Percentiles rank a stretch among this genome's conserved stretches.
Conservation (phyloP, 495 filamentous ascomycete species). For the Aspergillus wentii region DNA sequence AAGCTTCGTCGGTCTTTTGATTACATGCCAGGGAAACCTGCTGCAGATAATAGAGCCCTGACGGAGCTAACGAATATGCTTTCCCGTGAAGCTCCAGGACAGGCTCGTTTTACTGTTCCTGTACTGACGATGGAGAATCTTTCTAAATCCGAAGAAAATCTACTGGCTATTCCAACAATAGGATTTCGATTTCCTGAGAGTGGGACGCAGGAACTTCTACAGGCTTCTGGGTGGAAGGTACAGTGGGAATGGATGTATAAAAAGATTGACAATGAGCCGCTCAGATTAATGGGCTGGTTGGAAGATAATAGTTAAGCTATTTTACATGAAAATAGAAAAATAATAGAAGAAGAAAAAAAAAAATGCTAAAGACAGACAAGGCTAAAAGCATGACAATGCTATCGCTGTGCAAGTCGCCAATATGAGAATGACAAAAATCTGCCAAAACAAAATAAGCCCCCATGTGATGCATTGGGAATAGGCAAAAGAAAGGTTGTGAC, state of each 20-base stretch:
- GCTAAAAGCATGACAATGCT: constrained; percentile 6
- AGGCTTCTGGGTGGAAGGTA: constrained; percentile 21
- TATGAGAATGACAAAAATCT: background rate
- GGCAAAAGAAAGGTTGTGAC: background rate
- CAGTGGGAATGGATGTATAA: constrained; percentile 44
- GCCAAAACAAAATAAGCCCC: too few relatives aligned
- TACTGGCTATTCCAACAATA: constrained; percentile 30
- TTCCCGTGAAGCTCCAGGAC: constrained; percentile 20
- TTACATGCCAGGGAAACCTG: too few relatives aligned
- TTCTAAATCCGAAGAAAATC: constrained; percentile 5
- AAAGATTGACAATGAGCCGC: constrained; percentile 31
- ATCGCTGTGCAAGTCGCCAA: constrained; percentile 1
- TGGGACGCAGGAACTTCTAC: too few relatives aligned
- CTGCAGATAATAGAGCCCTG: too few relatives aligned
- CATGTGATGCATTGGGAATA: background rate
- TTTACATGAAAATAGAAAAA: constrained; percentile 19
- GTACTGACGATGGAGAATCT: constrained; percentile 15
- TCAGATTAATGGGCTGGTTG: constrained; percentile 31
- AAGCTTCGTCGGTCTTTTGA: constrained; percentile 9
- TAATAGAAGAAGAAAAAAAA: background rate
- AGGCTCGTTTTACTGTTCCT: constrained; percentile 35
- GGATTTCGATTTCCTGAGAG: constrained; percentile 13
- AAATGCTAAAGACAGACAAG: constrained; percentile 4
- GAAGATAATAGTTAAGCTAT: constrained; percentile 17
- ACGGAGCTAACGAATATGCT: constrained; percentile 8